These are phyloP conservation scores for Asterella californica DNA, from an alignment of 225 moss, liverwort and hornwort species.

Conservation along the genomic window DNA sequence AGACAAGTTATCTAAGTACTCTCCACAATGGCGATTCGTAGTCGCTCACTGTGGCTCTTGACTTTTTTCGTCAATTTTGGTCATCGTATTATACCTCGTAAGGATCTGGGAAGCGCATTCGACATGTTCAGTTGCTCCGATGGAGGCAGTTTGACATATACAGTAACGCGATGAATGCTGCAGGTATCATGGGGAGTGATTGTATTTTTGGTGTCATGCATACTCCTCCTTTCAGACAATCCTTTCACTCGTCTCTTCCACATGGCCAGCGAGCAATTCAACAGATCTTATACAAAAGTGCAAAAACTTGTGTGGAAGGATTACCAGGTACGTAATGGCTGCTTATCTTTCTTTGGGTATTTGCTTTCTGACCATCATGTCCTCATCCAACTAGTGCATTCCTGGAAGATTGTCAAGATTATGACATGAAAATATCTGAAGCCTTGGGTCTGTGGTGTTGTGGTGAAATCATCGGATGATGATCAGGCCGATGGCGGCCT, in stretches of 20 bases:
- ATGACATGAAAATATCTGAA: neutral
- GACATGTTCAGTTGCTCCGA: too few relatives aligned
- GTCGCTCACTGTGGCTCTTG: too few relatives aligned
- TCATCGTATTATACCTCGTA: too few relatives aligned
- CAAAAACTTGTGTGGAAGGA: slow-evolving; percentile 44
- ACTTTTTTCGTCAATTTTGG: too few relatives aligned
- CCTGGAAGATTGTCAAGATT: too few relatives aligned
- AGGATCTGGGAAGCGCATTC: too few relatives aligned
- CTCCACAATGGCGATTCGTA: too few relatives aligned
- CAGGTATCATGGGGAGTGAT: slow-evolving; percentile 45
- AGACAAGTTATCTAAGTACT: too few relatives aligned
- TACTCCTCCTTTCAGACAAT: slow-evolving; percentile 49
- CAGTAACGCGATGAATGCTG: neutral
- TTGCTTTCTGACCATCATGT: neutral
- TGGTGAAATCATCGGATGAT: neutral
- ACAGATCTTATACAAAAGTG: slow-evolving; percentile 29
- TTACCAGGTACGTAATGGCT: slow-evolving; percentile 29
- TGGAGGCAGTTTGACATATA: too few relatives aligned
- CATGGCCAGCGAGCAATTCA: slow-evolving; percentile 55
- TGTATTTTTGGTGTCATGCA: slow-evolving; percentile 34
- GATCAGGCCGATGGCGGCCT: slow-evolving; percentile 42
- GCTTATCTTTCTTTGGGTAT: neutral
- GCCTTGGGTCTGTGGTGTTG: neutral
- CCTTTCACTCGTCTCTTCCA: slow-evolving; percentile 57
- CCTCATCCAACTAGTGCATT: neutral